phyloP scores from a whole-genome alignment of 352 stramenopile species.

The Pythium aristosporum region DNA sequence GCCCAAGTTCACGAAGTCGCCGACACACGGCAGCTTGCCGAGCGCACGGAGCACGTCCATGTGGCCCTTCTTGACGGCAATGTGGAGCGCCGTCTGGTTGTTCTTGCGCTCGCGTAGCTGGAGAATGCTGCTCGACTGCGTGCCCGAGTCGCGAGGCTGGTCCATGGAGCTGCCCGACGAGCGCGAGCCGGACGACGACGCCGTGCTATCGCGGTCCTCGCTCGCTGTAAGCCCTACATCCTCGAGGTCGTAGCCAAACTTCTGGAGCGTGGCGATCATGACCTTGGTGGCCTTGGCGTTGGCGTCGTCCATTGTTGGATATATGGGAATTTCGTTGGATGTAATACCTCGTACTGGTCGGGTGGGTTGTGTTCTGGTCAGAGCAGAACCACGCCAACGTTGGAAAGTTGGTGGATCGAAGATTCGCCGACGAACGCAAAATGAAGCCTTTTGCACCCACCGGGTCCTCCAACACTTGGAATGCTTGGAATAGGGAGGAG shows the following conservation, averaged over 20 bases:
- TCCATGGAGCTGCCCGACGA: slow-evolving; percentile 23
- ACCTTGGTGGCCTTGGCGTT: slow-evolving; percentile 52
- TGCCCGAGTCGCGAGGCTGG: slow-evolving; percentile 19
- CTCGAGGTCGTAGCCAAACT: slow-evolving; percentile 80
- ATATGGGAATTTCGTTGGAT: slow-evolving; percentile 11
- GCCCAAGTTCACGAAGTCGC: slow-evolving; percentile 72
- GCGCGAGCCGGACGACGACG: slow-evolving; percentile 35
- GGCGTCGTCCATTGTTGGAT: slow-evolving; percentile 35
- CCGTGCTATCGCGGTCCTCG: slow-evolving; percentile 23
- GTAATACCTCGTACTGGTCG: neutral
- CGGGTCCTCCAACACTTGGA: neutral
- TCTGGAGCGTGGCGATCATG: slow-evolving; percentile 80
- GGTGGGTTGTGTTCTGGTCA: neutral
- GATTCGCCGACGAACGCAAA: neutral
- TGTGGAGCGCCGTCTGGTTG: slow-evolving; percentile 82
- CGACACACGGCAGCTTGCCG: slow-evolving; percentile 67
- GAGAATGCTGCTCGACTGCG: slow-evolving; percentile 54
- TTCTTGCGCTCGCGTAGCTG: slow-evolving; percentile 82
- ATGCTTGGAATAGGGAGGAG: neutral
- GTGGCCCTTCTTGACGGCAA: slow-evolving; percentile 82
- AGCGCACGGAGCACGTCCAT: slow-evolving; percentile 77
- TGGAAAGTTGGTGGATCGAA: neutral
- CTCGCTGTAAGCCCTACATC: slow-evolving; percentile 13
- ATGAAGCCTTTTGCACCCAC: neutral
- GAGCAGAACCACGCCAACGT: neutral